Evolutionary conservation across 202 grass and related monocot species (phyloP).

Genomic region (Panicum hallii): DNA sequence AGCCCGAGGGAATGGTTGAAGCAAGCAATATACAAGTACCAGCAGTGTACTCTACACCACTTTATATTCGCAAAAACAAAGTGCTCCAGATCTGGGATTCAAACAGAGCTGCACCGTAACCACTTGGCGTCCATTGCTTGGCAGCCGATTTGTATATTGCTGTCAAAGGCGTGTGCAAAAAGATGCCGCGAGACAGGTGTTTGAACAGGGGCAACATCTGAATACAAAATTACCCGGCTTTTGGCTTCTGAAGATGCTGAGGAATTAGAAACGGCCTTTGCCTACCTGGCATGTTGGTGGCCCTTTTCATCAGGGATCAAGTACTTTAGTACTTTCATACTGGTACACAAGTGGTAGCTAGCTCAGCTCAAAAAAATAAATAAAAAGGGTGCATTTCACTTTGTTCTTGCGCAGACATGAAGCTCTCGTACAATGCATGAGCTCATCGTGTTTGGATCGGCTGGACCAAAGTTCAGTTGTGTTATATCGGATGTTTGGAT

Average conservation of each 20-base stretch:
- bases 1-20: constrained; percentile 27
- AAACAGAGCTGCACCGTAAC: constrained; percentile 41
- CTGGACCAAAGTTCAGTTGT: too few species aligned
- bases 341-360: constrained; percentile 37
- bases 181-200: constrained; percentile 59
- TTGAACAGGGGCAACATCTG: constrained; percentile 46
- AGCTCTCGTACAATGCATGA: neutral
- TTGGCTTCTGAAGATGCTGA: constrained; percentile 37
- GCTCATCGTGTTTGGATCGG: too few species aligned
- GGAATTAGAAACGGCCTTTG: constrained; percentile 39
- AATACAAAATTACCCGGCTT: constrained; percentile 43
- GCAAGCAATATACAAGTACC: constrained; percentile 24
- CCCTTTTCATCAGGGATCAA: constrained; percentile 27
- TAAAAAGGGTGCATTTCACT: neutral
- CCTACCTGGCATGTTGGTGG: constrained; percentile 48
- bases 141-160: constrained; percentile 18
- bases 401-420: neutral
- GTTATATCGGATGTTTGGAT: too few species aligned
- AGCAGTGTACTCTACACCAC: neutral
- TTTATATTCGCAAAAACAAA: neutral
- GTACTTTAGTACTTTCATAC: constrained; percentile 23
- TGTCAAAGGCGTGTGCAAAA: constrained; percentile 47
- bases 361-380: neutral
- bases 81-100: constrained; percentile 55
- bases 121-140: constrained; percentile 47